Evolutionary conservation across 1,284 basidiomycete genomes (phyloP), one percentile per base, ranked within the genome.

Genomic region (Boletus holoroseus): DNA sequence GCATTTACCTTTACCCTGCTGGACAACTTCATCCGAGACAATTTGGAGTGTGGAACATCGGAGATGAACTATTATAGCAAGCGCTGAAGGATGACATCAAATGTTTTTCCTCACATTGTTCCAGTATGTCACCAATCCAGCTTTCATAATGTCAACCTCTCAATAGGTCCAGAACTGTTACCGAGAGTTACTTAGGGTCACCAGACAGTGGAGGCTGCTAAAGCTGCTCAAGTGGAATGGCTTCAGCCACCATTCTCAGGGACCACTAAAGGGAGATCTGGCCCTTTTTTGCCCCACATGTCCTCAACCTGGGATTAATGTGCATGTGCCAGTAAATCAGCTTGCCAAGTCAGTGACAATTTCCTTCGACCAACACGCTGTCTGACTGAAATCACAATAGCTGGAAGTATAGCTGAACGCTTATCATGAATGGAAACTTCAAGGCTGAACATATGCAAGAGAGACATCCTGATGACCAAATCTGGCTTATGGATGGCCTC

Each of bases 1-100:
- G 64, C 47, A 0, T 71, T 70, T 40, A 67, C 63, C 1, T 71
- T 66, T 26, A 7, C 32, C 0, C 47, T 67, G 0, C 45, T 70
- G 7, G 50, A 63, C 4, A 42, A 64, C 7, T 68, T 67, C 20
- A 59, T 67, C 11, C 27, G 54, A 5, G 64, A 68, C 16, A 60
- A 55, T 9, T 32, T 64, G 0, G 51, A 61, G 3, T 63, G 60
- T n/a, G 63, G 68, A 26, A 68, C 59, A 13, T 61, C 61, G 0
- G 58, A 58, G 0, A 59, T 58, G 27, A 62, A 68, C 39, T 68
- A 63, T 47, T 58, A 55, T n/a, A 36, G 27, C 0, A 62, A 62
- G 5, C 50, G 70, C 7, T 8, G 35, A 13, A 44, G 56, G 12
- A 44, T 59, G 0, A 36, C 12, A 3, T 36, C 18, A 6, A 36